Conservation (phyloP, 257 asterid genomes). For the Fraxinus cuspidata region DNA sequence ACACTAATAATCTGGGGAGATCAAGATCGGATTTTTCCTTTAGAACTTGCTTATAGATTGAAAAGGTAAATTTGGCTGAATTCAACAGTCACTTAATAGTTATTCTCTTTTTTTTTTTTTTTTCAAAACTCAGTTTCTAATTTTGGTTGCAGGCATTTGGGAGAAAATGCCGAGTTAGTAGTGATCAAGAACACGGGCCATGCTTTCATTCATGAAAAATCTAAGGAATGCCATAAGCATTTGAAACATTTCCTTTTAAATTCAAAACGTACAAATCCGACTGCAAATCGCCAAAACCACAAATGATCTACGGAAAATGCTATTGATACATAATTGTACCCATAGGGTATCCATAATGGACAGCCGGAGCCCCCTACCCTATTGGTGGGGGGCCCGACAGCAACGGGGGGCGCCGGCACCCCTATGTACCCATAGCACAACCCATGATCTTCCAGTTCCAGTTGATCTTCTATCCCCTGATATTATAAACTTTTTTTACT, state of each 20-base stretch:
- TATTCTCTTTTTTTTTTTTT: background rate
- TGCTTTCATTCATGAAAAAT: conserved; percentile 54
- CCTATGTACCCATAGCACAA: too few relatives aligned
- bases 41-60: conserved; percentile 64
- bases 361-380: too few relatives aligned
- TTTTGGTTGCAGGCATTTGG: conserved; percentile 53
- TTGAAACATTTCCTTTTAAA: conserved; percentile 53
- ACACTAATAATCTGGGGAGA: conserved; percentile 73
- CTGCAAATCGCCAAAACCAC: conserved; percentile 18
- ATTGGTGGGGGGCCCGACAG: too few relatives aligned
- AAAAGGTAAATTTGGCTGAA: conserved; percentile 37
- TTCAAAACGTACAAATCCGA: background rate
- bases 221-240: conserved; percentile 52
- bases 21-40: conserved; percentile 62
- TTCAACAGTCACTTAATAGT: background rate
- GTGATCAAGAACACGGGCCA: conserved; percentile 69
- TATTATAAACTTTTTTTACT: background rate
- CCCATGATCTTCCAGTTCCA: too few relatives aligned
- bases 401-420: too few relatives aligned
- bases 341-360: too few relatives aligned
- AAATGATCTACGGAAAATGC: conserved; percentile 4
- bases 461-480: background rate
- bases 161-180: conserved; percentile 48
- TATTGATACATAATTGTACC: too few relatives aligned
- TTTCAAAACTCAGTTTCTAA: too few relatives aligned